Base-by-base conservation (phyloP, 768 basidiomycete species). In the Phallus indusiatus region DNA sequence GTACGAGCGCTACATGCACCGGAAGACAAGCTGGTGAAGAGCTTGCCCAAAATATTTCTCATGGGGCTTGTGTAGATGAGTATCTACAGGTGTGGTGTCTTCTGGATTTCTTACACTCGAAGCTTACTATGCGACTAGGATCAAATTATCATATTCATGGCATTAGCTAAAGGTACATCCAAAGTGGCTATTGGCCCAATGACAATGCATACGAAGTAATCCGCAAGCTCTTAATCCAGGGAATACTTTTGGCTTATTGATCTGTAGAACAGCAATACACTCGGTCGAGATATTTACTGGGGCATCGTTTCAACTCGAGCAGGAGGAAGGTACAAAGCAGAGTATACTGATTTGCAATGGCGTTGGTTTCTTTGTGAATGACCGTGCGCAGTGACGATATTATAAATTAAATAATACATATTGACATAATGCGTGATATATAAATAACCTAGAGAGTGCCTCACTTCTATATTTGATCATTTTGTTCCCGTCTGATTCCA, bases 111-210 rank as follows among this genome's bases (percentile, higher is more conserved):
- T 16, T 47, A 47, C n/a, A 28, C 47, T 28, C 28, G 28, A 7
- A 22, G 54, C 22, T 53, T 73, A 33, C 57, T 36, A 48, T 14
- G 8, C n/a, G 21, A 34, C 28, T 16, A 88, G 75, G 89, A 91
- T 68, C 88, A 90, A 66, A 83, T 90, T 18, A 81, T 90, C 50
- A 79, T 90, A 37, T 84, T 88, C 66, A 80, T 90, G 72, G 86
- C 86, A 9, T 74, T 90, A 17, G 86, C 88, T 9, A 69, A 82
- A 53, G 86, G 86, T 4, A 76, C 64, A 22, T 89, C 86, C 11
- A 73, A 73, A 55, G 73, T 90, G 24, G 75, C 73, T 50, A 78
- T 71, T 22, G 79, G 81, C 1, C 85, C 81, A 4, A 64, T 90
- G 35, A 82, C 78, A 20, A 68, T 86, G 61, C 88, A 90, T 70